Conservation (phyloP, 2,329 filamentous ascomycete genomes). For the Pochonia chlamydosporia region DNA sequence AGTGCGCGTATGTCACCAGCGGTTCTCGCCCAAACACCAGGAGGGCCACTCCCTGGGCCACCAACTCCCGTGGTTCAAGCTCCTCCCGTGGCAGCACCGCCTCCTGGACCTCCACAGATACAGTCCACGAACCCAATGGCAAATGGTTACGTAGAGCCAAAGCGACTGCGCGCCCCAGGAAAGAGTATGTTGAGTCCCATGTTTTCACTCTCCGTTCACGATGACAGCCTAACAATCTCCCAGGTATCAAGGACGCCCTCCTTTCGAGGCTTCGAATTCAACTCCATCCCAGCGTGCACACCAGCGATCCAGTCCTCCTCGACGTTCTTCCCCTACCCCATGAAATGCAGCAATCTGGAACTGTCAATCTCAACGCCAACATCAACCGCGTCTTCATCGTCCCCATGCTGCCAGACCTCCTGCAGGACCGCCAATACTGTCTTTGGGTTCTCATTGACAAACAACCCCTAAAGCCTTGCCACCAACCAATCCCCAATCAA, state of each 20-base stretch:
- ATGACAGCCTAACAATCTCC: slow-evolving; percentile 15
- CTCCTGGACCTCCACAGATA: slow-evolving; percentile 17
- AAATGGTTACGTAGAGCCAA: slow-evolving; percentile 29
- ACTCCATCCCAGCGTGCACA: slow-evolving; percentile 61
- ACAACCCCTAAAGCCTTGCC: slow-evolving; percentile 47
- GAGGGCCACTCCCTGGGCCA: slow-evolving; percentile 8
- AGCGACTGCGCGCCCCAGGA: slow-evolving; percentile 31
- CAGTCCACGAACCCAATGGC: slow-evolving; percentile 19
- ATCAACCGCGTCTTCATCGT: slow-evolving; percentile 68
- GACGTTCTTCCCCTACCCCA: slow-evolving; percentile 60
- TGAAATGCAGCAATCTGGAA: slow-evolving; percentile 65
- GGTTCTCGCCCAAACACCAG: slow-evolving; percentile 13
- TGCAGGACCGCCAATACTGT: slow-evolving; percentile 66
- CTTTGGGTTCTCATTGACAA: slow-evolving; percentile 69
- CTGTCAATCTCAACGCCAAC: slow-evolving; percentile 61
- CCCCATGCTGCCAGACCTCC: slow-evolving; percentile 55
- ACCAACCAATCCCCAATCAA: slow-evolving; percentile 47
- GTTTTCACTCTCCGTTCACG: not conserved
- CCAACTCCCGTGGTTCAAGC: slow-evolving; percentile 10
- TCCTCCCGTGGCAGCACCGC: slow-evolving; percentile 10
- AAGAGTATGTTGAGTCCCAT: slow-evolving; percentile 31
- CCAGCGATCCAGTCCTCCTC: slow-evolving; percentile 56
- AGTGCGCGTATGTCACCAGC: slow-evolving; percentile 20
- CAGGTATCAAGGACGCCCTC: slow-evolving; percentile 55
- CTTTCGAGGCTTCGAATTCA: slow-evolving; percentile 60